Evolutionary conservation across 192 early-diverging fungal genomes (phyloP).

Genomic region (Borealophlyctis nickersoniae): DNA sequence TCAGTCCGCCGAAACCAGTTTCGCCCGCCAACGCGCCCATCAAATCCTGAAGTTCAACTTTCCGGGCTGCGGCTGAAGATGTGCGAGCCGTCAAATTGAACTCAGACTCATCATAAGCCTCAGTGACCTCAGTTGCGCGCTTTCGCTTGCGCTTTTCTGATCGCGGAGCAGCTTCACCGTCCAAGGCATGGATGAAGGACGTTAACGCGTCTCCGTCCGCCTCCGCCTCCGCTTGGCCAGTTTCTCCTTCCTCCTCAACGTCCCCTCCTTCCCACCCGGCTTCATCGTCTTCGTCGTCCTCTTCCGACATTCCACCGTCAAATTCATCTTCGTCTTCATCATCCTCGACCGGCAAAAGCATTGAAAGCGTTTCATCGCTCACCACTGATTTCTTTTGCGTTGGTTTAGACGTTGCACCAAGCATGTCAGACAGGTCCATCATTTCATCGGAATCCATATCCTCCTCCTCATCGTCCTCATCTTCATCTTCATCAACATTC

Average conservation of each 20-base stretch:
- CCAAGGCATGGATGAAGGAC: conserved; percentile 57
- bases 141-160: conserved; percentile 49
- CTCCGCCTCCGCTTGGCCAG: conserved; percentile 28
- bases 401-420: conserved; percentile 34
- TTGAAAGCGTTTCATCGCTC: conserved; percentile 11
- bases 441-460: conserved; percentile 49
- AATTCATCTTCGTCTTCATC: conserved; percentile 9
- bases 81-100: conserved; percentile 46
- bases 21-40: conserved; percentile 65
- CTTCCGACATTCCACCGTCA: conserved; percentile 25
- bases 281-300: conserved; percentile 27
- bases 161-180: conserved; percentile 47
- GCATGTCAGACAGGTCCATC: conserved; percentile 66
- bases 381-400: conserved; percentile 20
- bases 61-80: conserved; percentile 39
- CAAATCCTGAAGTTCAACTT: conserved; percentile 73
- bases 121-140: conserved; percentile 56
- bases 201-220: conserved; percentile 18
- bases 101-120: conserved; percentile 72
- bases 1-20: conserved; percentile 60
- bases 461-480: conserved; percentile 40
- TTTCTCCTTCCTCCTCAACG: conserved; percentile 39
- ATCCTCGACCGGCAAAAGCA: conserved; percentile 9
- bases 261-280: conserved; percentile 36
- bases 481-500: conserved; percentile 34